phyloP scores from a whole-genome alignment of 2,329 filamentous ascomycete genomes.

The Xylariaceae sp. region DNA sequence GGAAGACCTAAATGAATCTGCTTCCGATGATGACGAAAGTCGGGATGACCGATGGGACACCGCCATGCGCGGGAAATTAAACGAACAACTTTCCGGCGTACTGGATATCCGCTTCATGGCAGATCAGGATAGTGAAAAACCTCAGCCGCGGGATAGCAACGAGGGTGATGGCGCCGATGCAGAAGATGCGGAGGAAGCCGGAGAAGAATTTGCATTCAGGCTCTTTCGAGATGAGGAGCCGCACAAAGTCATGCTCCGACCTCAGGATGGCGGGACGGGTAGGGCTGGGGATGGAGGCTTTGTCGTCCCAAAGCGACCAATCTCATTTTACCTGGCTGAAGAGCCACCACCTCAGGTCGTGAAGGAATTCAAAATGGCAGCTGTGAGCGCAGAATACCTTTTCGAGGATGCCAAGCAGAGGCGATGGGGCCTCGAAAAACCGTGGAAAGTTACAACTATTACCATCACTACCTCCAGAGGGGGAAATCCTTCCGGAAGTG shows the following conservation, averaged over 20 bases:
- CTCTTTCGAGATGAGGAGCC: conserved; percentile 55
- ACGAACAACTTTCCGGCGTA: conserved; percentile 51
- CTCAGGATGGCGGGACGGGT: conserved; percentile 42
- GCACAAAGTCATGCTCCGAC: conserved; percentile 53
- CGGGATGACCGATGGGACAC: conserved; percentile 40
- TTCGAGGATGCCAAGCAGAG: conserved; percentile 45
- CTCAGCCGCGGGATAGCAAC: conserved; percentile 13
- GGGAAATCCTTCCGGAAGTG: not conserved
- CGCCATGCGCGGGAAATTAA: conserved; percentile 48
- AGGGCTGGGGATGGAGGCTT: conserved; percentile 45
- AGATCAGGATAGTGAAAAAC: conserved; percentile 6
- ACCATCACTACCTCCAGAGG: conserved; percentile 37
- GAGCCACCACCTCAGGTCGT: conserved; percentile 42
- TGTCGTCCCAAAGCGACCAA: conserved; percentile 44
- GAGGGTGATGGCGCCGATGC: conserved; percentile 14
- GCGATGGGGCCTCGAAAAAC: conserved; percentile 62
- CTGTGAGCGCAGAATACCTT: conserved; percentile 57
- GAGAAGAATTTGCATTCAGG: conserved; percentile 58
- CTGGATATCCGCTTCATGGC: conserved; percentile 44
- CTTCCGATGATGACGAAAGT: conserved; percentile 35
- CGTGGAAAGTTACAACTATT: conserved; percentile 59
- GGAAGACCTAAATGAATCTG: conserved; percentile 52
- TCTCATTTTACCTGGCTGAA: conserved; percentile 52
- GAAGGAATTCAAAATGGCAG: conserved; percentile 47
- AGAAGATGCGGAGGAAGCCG: conserved; percentile 24